Conservation (phyloP, 2,329 filamentous ascomycete species). For the Cucurbitaria berberidis region DNA sequence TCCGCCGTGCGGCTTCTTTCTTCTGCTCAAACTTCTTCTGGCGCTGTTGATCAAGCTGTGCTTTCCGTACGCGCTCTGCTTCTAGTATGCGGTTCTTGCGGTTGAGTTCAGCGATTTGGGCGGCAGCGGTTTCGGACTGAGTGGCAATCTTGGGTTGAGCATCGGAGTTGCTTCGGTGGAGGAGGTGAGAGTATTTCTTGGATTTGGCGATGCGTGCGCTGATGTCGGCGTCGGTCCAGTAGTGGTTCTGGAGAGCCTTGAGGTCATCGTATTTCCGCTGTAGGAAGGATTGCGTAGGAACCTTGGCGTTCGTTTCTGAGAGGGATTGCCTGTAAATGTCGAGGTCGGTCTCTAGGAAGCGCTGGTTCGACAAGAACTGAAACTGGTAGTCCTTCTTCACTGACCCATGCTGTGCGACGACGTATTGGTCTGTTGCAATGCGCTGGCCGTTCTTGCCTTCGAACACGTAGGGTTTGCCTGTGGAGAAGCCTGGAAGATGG, state of each 20-base stretch:
- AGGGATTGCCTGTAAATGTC: conserved; percentile 80
- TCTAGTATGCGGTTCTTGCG: conserved; percentile 83
- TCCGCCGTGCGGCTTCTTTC: conserved; percentile 52
- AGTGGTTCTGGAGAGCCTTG: conserved; percentile 76
- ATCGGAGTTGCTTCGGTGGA: conserved; percentile 70
- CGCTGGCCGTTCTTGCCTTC: conserved; percentile 73
- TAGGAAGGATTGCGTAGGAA: conserved; percentile 76
- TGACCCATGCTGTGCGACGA: conserved; percentile 80
- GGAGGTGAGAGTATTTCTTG: conserved; percentile 54
- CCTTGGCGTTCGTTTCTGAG: conserved; percentile 68
- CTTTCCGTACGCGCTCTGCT: conserved; percentile 86
- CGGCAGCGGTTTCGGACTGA: conserved; percentile 70
- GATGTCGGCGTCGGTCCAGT: conserved; percentile 84
- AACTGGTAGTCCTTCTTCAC: conserved; percentile 86
- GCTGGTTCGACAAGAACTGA: conserved; percentile 83
- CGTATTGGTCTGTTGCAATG: conserved; percentile 86
- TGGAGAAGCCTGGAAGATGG: conserved; percentile 67
- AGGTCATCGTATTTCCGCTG: conserved; percentile 79
- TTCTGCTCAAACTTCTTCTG: conserved; percentile 45
- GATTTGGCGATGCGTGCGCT: conserved; percentile 76
- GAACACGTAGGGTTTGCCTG: conserved; percentile 83
- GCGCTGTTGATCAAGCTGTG: conserved; percentile 76
- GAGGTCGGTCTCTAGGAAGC: conserved; percentile 85
- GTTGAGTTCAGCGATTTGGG: conserved; percentile 84
- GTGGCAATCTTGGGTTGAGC: conserved; percentile 64